phyloP scores from a whole-genome alignment of 1,284 basidiomycete species.

The Malassezia yamatoensis region DNA sequence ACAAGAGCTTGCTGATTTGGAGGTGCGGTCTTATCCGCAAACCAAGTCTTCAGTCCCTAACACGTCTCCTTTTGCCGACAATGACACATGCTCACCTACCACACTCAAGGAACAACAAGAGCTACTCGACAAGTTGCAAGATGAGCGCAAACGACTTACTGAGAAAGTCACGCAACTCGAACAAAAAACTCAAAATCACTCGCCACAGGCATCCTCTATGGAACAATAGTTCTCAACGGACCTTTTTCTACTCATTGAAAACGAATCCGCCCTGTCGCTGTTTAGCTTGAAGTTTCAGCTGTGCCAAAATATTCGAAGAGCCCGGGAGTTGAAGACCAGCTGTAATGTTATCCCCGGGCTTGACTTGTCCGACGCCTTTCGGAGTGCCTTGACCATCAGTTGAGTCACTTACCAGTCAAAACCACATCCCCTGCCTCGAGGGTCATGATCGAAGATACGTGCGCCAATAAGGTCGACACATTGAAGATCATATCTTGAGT shows the following conservation, averaged over 20 bases:
- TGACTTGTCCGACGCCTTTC: constrained; percentile 71
- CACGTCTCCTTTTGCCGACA: too few species aligned
- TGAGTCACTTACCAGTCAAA: constrained; percentile 37
- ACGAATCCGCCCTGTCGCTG: constrained; percentile 5
- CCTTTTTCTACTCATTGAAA: constrained; percentile 1
- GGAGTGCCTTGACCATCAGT: constrained; percentile 58
- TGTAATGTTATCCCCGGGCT: constrained; percentile 66
- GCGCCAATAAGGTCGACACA: constrained; percentile 79
- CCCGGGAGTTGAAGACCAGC: constrained; percentile 56
- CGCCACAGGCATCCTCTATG: background rate
- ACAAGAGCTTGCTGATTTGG: constrained; percentile 10
- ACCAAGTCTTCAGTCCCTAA: too few species aligned
- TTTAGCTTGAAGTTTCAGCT: constrained; percentile 6
- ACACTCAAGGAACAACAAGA: constrained; percentile 7
- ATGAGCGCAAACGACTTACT: constrained; percentile 6
- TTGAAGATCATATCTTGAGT: constrained; percentile 86
- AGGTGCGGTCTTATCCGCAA: background rate
- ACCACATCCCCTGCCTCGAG: constrained; percentile 61
- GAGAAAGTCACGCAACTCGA: constrained; percentile 11
- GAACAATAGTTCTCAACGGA: background rate
- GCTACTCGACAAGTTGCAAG: constrained; percentile 5
- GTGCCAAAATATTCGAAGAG: constrained; percentile 3
- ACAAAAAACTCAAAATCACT: background rate
- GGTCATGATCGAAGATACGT: constrained; percentile 88
- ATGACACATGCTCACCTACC: background rate